These are phyloP conservation scores for Hyparrhenia diplandra DNA, from an alignment of 176 grass and related monocot genomes.

Conservation along the genomic window DNA sequence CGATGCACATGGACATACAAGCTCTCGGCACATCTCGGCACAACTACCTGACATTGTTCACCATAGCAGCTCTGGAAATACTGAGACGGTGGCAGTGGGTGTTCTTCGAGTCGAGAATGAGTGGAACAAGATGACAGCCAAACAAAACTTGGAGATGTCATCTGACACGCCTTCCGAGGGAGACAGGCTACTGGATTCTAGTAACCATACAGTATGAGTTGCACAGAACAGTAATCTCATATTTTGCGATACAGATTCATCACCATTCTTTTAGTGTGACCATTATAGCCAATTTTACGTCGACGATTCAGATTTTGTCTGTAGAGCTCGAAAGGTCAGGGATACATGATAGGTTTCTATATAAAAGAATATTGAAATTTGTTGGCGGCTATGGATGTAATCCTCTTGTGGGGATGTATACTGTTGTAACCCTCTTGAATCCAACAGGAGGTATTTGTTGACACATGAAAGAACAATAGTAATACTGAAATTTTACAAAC, in stretches of 20 bases:
- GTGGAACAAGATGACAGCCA: conserved; percentile 92
- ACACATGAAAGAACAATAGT: conserved; percentile 16
- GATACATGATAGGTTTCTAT: conserved; percentile 34
- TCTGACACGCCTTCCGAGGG: conserved; percentile 54
- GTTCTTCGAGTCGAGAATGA: conserved; percentile 98
- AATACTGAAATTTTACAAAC: not conserved
- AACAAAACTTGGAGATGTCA: conserved; percentile 69
- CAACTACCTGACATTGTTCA: conserved; percentile 91
- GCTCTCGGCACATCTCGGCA: conserved; percentile 93
- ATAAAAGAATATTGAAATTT: conserved; percentile 36
- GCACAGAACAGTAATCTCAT: too few species aligned
- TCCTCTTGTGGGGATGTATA: not conserved
- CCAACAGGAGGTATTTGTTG: conserved; percentile 17
- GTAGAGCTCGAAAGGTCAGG: conserved; percentile 38
- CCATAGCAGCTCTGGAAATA: conserved; percentile 79
- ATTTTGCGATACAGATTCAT: conserved; percentile 24
- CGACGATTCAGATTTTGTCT: conserved; percentile 17
- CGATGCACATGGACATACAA: conserved; percentile 99
- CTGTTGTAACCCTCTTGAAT: conserved; percentile 32
- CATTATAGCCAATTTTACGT: conserved; percentile 18
- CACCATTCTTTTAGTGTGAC: conserved; percentile 28
- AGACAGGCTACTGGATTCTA: conserved; percentile 65
- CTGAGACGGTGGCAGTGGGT: conserved; percentile 90
- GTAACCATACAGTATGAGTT: conserved; percentile 55
- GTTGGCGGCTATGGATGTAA: not conserved